phyloP scores from a whole-genome alignment of 2,329 filamentous ascomycete species.

The Neocucurbitaria cava region DNA sequence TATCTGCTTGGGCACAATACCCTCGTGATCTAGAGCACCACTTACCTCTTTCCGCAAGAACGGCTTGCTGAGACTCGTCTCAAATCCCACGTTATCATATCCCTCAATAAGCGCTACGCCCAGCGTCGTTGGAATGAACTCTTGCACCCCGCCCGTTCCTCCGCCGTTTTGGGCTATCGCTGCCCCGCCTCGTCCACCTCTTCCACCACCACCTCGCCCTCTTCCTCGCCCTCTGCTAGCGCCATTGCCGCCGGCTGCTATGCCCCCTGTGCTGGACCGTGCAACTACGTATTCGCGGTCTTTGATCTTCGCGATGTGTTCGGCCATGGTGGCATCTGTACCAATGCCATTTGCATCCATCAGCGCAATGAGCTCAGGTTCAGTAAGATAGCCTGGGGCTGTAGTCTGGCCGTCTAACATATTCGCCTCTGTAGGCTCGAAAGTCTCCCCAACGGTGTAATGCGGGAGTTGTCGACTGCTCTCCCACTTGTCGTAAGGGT shows the following conservation, averaged over 20 bases:
- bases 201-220: constrained; percentile 37
- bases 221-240: constrained; percentile 55
- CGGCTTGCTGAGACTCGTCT: constrained; percentile 91
- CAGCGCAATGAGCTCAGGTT: constrained; percentile 91
- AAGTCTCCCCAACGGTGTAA: constrained; percentile 79
- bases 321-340: constrained; percentile 98
- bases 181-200: constrained; percentile 48
- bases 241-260: constrained; percentile 44
- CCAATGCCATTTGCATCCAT: constrained; percentile 99
- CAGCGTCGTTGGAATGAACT: constrained; percentile 91
- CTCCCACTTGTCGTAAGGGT: constrained; percentile 95
- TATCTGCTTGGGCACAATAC: neutral
- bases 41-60: constrained; percentile 86
- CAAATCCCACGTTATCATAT: constrained; percentile 92
- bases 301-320: constrained; percentile 97
- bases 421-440: constrained; percentile 86
- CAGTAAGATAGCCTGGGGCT: constrained; percentile 85
- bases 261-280: constrained; percentile 55
- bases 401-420: constrained; percentile 91
- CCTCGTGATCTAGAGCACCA: constrained; percentile 5
- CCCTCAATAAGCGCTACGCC: constrained; percentile 92
- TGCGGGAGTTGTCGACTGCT: constrained; percentile 81
- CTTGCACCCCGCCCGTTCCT: constrained; percentile 66
- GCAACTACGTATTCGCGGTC: constrained; percentile 84
- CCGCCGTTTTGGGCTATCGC: constrained; percentile 49